Evolutionary conservation across 2,329 filamentous ascomycete species (phyloP).

Genomic region (Aspergillus fijiensis): DNA sequence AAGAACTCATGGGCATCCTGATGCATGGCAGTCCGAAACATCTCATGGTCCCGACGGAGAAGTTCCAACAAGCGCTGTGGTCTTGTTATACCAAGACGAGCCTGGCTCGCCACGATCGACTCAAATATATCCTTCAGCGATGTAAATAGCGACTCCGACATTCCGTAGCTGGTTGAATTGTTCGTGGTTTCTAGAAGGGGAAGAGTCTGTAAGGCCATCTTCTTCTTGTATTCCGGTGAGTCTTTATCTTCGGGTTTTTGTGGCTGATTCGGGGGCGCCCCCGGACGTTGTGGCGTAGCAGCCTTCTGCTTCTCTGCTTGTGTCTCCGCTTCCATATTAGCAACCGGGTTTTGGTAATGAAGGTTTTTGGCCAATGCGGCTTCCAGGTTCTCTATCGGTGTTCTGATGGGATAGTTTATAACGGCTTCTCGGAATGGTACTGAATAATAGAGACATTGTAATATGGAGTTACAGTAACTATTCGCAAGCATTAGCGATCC

Average conservation of each 20-base stretch:
- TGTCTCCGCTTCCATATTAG: slow-evolving; percentile 52
- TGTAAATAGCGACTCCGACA: slow-evolving; percentile 93
- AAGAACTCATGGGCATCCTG: slow-evolving; percentile 98
- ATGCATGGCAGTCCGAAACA: slow-evolving; percentile 96
- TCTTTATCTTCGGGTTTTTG: slow-evolving; percentile 88
- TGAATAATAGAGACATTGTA: slow-evolving; percentile 96
- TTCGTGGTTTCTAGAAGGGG: slow-evolving; percentile 85
- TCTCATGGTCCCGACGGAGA: slow-evolving; percentile 89
- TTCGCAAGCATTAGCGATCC: slow-evolving; percentile 6
- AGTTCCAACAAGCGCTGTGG: slow-evolving; percentile 92
- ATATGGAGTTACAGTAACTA: slow-evolving; percentile 97
- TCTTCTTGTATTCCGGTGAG: slow-evolving; percentile 97
- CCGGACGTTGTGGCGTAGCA: slow-evolving; percentile 36
- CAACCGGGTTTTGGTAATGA: slow-evolving; percentile 63
- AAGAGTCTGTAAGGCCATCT: slow-evolving; percentile 82
- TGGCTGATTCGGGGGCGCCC: slow-evolving; percentile 56
- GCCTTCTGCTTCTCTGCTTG: slow-evolving; percentile 49
- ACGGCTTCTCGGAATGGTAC: slow-evolving; percentile 91
- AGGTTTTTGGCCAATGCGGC: slow-evolving; percentile 46
- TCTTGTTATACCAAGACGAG: slow-evolving; percentile 84
- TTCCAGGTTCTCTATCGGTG: slow-evolving; percentile 68
- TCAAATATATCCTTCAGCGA: slow-evolving; percentile 95
- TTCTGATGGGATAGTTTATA: slow-evolving; percentile 79
- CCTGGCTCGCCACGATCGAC: slow-evolving; percentile 76
- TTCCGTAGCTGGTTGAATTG: slow-evolving; percentile 76